Percentiles rank a stretch among this genome's conserved stretches.
These are phyloP conservation scores for Aureobasidium sp. DNA, from an alignment of 2,329 filamentous ascomycete species.

Conservation along the genomic window DNA sequence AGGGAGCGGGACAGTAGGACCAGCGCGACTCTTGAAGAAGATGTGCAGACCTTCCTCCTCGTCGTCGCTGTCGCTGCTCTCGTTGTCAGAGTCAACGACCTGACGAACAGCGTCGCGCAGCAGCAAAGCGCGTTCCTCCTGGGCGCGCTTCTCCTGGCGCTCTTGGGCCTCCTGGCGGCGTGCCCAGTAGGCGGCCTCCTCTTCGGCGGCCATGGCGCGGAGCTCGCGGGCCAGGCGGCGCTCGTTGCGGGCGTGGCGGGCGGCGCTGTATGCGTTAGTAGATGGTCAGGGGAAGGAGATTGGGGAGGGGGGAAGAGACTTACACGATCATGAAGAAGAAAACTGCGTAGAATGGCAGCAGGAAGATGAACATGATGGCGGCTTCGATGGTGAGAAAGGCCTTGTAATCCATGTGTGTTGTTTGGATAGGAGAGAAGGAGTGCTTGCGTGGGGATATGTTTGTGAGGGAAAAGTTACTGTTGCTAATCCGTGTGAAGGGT, in stretches of 20 bases:
- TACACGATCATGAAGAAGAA: neutral
- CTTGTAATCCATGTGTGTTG: neutral
- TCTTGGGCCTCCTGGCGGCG: neutral
- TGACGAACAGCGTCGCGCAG: neutral
- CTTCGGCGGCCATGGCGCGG: neutral
- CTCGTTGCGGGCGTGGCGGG: constrained; percentile 4
- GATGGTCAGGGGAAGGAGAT: neutral
- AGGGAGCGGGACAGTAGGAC: too few species aligned
- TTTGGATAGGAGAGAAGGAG: too few species aligned
- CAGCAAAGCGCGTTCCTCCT: neutral
- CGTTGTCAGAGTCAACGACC: too few species aligned
- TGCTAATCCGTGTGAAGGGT: neutral
- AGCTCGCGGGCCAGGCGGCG: neutral
- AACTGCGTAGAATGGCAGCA: neutral
- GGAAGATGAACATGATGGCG: neutral
- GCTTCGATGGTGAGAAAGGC: neutral
- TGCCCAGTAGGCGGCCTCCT: neutral
- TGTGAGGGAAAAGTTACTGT: neutral
- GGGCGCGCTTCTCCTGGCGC: neutral
- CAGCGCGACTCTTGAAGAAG: too few species aligned
- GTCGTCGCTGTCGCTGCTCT: neutral
- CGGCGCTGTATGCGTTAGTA: neutral
- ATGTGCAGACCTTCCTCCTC: neutral
- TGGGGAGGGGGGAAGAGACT: neutral
- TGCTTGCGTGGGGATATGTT: neutral